These are phyloP conservation scores for Tylopilus cervinicoccineus DNA, from an alignment of 768 basidiomycete genomes.

Conservation along the genomic window DNA sequence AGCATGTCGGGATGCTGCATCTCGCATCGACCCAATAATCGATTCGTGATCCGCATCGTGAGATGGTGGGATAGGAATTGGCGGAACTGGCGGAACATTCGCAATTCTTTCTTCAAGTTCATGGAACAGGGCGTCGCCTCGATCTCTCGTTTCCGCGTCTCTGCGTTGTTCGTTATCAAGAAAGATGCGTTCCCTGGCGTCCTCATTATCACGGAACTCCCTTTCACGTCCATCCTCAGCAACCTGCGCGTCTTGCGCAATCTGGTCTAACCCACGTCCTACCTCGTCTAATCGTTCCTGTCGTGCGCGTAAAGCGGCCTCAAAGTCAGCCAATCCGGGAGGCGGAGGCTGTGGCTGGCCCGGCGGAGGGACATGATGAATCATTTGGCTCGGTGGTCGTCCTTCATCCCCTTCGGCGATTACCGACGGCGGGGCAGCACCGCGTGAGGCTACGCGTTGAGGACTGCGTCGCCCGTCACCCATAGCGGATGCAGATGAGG, in stretches of 20 bases:
- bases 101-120: constrained; percentile 29
- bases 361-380: constrained; percentile 27
- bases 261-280: constrained; percentile 46
- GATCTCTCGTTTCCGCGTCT: constrained; percentile 49
- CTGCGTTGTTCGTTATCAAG: constrained; percentile 55
- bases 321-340: constrained; percentile 32
- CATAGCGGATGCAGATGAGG: constrained; percentile 7
- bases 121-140: constrained; percentile 21
- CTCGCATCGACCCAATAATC: constrained; percentile 37
- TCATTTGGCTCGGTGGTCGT: constrained; percentile 23
- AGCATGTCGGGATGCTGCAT: constrained; percentile 55
- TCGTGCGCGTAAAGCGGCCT: constrained; percentile 45
- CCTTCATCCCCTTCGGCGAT: constrained; percentile 18
- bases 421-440: constrained; percentile 7
- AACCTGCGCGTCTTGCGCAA: constrained; percentile 47
- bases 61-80: constrained; percentile 20
- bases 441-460: constrained; percentile 18
- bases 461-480: constrained; percentile 2
- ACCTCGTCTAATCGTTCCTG: constrained; percentile 55
- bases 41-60: constrained; percentile 10
- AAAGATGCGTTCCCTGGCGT: constrained; percentile 59
- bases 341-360: constrained; percentile 3
- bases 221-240: constrained; percentile 62
- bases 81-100: constrained; percentile 19
- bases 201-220: constrained; percentile 63